Evolutionary conservation across 2,329 filamentous ascomycete species (phyloP).

Genomic region (Colletotrichum endophyticum): DNA sequence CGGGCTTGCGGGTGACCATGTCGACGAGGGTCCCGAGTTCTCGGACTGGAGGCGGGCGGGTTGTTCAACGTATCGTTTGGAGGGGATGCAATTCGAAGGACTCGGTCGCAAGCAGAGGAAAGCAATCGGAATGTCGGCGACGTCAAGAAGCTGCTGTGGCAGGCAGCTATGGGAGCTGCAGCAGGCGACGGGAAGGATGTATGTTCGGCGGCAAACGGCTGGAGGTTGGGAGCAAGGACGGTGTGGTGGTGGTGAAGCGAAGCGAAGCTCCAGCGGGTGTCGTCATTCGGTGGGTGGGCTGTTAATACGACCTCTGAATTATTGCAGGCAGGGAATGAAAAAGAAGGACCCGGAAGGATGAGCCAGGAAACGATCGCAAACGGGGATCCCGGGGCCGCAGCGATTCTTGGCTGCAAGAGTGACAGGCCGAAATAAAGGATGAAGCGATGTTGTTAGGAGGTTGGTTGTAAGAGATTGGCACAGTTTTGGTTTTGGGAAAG

Average conservation of each 20-base stretch:
- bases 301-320: background rate
- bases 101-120: background rate
- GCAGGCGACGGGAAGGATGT: background rate
- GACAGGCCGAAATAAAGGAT: background rate
- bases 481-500: background rate
- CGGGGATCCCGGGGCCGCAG: background rate
- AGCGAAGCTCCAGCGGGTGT: conserved; percentile 14
- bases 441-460: background rate
- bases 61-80: background rate
- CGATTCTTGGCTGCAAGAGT: background rate
- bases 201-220: background rate
- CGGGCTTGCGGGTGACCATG: conserved; percentile 48
- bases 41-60: background rate
- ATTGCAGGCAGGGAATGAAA: background rate
- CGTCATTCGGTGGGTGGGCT: conserved; percentile 17
- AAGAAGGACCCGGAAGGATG: background rate
- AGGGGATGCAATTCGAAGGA: background rate
- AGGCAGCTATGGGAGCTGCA: background rate
- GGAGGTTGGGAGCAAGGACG: background rate
- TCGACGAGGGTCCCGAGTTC: conserved; percentile 22
- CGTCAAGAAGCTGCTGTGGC: background rate
- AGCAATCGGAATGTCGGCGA: background rate
- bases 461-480: conserved; percentile 2
- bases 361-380: background rate
- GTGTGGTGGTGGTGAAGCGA: background rate